Evolutionary conservation across 768 basidiomycete species (phyloP).

Genomic region (Coprinopsis marcescibilis): DNA sequence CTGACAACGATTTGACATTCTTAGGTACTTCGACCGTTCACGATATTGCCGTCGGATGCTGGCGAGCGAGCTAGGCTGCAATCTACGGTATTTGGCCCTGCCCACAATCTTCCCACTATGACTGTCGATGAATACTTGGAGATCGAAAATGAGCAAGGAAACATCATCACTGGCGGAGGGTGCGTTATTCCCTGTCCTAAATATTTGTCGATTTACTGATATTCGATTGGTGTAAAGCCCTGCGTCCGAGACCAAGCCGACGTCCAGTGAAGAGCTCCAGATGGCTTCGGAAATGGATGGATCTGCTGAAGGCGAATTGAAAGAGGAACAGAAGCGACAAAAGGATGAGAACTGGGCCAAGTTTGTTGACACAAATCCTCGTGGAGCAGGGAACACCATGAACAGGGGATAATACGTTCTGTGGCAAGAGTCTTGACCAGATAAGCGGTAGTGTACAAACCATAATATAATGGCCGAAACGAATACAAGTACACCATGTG

Average conservation of each 20-base stretch:
- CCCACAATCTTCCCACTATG: conserved; percentile 89
- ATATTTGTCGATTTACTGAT: conserved; percentile 5
- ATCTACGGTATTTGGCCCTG: conserved; percentile 77
- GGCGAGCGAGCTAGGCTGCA: conserved; percentile 68
- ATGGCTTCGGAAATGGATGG: conserved; percentile 86
- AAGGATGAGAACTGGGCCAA: conserved; percentile 92
- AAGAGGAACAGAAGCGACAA: conserved; percentile 67
- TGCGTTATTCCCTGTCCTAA: conserved; percentile 30
- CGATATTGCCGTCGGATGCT: conserved; percentile 73
- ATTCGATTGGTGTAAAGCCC: conserved; percentile 36
- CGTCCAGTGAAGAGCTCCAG: conserved; percentile 71
- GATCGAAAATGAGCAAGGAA: conserved; percentile 77
- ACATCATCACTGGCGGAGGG: conserved; percentile 86
- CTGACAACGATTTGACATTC: too few relatives aligned
- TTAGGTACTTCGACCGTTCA: conserved; percentile 90
- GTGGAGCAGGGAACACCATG: conserved; percentile 96
- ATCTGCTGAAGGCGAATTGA: conserved; percentile 56
- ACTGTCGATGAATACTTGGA: conserved; percentile 91
- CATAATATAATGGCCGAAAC: neutral
- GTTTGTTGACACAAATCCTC: conserved; percentile 80
- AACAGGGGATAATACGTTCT: conserved; percentile 66
- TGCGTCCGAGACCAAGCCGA: conserved; percentile 59
- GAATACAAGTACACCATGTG: too few relatives aligned
- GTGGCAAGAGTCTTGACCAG: too few relatives aligned
- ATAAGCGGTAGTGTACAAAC: conserved; percentile 11